Evolutionary conservation across 1,284 basidiomycete species (phyloP), one percentile per base, ranked within the genome.

Genomic region (Moniliophthora roreri): DNA sequence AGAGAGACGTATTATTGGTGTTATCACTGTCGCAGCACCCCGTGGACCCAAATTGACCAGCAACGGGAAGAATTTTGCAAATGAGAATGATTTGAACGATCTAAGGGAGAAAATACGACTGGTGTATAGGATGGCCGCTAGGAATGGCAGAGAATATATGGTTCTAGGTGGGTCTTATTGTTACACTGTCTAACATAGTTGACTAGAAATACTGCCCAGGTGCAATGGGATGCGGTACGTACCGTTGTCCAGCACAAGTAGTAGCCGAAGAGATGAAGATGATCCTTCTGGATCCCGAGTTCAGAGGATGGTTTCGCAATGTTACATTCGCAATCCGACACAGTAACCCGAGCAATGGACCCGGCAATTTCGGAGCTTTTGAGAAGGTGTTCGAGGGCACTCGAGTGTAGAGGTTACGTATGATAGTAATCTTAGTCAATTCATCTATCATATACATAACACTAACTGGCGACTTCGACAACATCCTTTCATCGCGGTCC

Each of bases 191-290:
- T 2, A 13, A 13, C 48, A 8, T 38, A 40, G 26, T 6, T 39
- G 10, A 13, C 18, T 13, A 37, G n/a, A 39, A 10, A 4, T n/a
- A 32, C 16, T 41, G 3, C 23, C 35, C 26, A 78, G 75, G 72
- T 58, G 76, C 76, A 10, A 71, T 77, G 66, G 76, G 76, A 0
- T 77, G 76, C 53, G 76, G 75, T 7, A 73, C 68, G 1, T 77
- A 77, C 56, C 52, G 42, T 7, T 77, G 75, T 57, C 76, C 76
- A 6, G 68, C 75, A 1, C 54, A 52, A 6, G 63, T 69, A 23
- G 75, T 78, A 4, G 74, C 76, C 0, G 52, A 65, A 13, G 67
- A 74, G 58, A 77, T 77, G 76, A 73, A 68, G 48, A 55, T 56
- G 6, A 69, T 74, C 11, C 59, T 77, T 16, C 59, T 70, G 5